phyloP scores from a whole-genome alignment of 1,139 yeast genomes.

The Nakaseomyces uthaithaninus region DNA sequence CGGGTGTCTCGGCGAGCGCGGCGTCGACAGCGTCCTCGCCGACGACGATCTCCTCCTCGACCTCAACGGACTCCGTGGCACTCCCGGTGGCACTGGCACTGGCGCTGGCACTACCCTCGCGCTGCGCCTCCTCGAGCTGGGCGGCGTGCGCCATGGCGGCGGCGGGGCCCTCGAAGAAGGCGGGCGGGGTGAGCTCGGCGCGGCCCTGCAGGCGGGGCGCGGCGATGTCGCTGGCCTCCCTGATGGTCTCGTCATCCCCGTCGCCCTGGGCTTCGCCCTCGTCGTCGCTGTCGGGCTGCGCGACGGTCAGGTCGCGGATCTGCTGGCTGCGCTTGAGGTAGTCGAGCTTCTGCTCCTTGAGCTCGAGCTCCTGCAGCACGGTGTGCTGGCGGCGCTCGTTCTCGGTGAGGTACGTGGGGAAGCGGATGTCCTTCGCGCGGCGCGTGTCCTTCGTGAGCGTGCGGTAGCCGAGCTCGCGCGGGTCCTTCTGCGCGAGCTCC shows the following conservation, averaged over 20 bases:
- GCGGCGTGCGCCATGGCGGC: not conserved
- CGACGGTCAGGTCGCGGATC: constrained; percentile 14
- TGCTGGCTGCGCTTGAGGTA: constrained; percentile 22
- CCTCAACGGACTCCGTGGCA: not conserved
- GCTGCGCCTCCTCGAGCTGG: not conserved
- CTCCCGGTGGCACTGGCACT: not conserved
- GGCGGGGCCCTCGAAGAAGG: not conserved
- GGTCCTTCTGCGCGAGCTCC: constrained; percentile 14
- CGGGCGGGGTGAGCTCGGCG: too few relatives aligned
- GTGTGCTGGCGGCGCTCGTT: constrained; percentile 23
- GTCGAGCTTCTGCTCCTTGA: constrained; percentile 21
- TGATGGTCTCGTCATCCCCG: constrained; percentile 26
- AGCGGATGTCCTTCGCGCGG: constrained; percentile 25
- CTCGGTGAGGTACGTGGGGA: constrained; percentile 23
- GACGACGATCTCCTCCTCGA: constrained; percentile 6
- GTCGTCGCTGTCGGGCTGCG: constrained; percentile 40
- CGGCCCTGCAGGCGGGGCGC: not conserved
- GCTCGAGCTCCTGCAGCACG: constrained; percentile 19
- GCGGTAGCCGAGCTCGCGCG: constrained; percentile 23
- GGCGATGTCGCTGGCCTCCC: constrained; percentile 41
- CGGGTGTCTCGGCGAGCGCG: not conserved
- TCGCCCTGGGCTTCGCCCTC: constrained; percentile 40
- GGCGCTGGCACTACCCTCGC: not conserved
- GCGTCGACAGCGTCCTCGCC: constrained; percentile 5
- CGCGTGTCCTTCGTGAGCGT: constrained; percentile 16